Evolutionary conservation across 345 rosid genomes (phyloP).

Genomic region (Boechera stricta): DNA sequence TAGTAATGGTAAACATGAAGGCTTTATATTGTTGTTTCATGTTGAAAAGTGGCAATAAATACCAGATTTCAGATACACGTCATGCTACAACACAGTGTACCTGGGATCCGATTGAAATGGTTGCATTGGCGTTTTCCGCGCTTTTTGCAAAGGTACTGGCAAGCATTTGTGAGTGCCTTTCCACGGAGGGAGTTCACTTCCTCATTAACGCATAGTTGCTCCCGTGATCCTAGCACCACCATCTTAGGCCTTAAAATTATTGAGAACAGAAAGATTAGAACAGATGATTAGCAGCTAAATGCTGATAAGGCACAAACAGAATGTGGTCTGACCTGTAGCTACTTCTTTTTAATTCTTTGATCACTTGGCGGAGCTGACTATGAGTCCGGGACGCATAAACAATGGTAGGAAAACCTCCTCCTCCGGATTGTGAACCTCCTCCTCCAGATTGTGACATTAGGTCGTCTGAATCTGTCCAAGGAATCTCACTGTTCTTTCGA

Average conservation of each 20-base stretch:
- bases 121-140: constrained; percentile 58
- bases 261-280: constrained; percentile 27
- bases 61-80: background rate
- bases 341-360: constrained; percentile 85
- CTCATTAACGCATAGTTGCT: constrained; percentile 88
- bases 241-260: constrained; percentile 81
- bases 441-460: constrained; percentile 41
- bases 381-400: constrained; percentile 92
- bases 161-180: constrained; percentile 86
- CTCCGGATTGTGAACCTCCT: constrained; percentile 42
- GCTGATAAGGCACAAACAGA: constrained; percentile 7
- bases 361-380: constrained; percentile 95
- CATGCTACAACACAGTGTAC: constrained; percentile 18
- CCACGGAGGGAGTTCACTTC: constrained; percentile 85
- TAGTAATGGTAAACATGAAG: constrained; percentile 9
- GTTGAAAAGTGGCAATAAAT: constrained; percentile 16
- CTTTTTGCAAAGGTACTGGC: constrained; percentile 72
- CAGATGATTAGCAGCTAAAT: constrained; percentile 6
- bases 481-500: constrained; percentile 36
- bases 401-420: constrained; percentile 69
- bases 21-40: background rate
- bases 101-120: constrained; percentile 59
- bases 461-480: constrained; percentile 32
- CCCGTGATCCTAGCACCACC: constrained; percentile 90
- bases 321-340: constrained; percentile 69